Percentiles rank a stretch among this genome's conserved stretches.
Conservation (phyloP, 768 basidiomycete genomes). For the Coprinopsis sp. region DNA sequence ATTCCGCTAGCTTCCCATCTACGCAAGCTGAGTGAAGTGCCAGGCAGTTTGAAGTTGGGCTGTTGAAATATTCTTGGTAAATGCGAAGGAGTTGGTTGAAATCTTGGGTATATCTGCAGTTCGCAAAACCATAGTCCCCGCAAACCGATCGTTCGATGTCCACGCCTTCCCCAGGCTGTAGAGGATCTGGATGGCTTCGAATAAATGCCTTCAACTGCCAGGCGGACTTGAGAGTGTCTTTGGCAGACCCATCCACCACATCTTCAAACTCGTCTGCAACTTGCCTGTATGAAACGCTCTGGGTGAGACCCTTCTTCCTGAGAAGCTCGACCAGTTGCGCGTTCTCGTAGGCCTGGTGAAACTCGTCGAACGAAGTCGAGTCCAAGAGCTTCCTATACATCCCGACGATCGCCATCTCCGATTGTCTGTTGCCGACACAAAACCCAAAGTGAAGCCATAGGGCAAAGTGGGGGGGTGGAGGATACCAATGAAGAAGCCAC, state of each 20-base stretch:
- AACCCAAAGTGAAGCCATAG: too few species aligned
- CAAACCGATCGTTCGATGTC: too few species aligned
- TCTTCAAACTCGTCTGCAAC: neutral
- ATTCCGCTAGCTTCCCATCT: neutral
- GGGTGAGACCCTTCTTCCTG: neutral
- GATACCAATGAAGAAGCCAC: too few species aligned
- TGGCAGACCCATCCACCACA: neutral
- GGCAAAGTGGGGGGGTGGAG: too few species aligned
- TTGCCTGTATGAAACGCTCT: neutral
- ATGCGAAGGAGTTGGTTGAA: too few species aligned
- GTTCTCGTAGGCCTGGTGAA: neutral
- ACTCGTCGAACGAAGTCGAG: neutral
- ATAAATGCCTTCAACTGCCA: conserved; percentile 1
- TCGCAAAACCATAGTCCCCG: too few species aligned
- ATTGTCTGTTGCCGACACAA: too few species aligned
- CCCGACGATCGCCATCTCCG: neutral
- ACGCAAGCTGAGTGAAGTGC: too few species aligned
- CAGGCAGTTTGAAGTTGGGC: too few species aligned
- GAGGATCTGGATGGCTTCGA: neutral
- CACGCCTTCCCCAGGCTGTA: too few species aligned
- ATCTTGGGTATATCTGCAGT: too few species aligned
- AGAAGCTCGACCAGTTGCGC: neutral
- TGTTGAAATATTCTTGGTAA: too few species aligned
- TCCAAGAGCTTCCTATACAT: neutral
- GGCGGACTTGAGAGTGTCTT: neutral